A percentile compares a stretch with the other conserved stretches of the same genome.
Conservation (phyloP, 352 stramenopile genomes). For the Phytophthora pinifolia region DNA sequence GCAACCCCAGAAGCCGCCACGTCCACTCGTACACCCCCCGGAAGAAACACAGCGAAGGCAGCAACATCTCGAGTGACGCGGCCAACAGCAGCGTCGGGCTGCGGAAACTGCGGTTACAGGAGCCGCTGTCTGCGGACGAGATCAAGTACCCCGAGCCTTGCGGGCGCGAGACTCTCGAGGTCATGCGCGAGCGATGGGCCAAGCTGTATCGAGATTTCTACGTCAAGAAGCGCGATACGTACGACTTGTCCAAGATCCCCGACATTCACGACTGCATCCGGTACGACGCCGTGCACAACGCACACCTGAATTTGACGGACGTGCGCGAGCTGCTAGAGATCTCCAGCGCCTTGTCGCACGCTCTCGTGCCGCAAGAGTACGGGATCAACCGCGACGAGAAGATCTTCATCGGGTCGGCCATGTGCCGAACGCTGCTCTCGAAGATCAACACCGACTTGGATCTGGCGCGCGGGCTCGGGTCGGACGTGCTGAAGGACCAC, state of each 20-base stretch:
- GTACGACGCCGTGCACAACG: conserved; percentile 99
- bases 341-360: conserved; percentile 91
- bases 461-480: conserved; percentile 58
- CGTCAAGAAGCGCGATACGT: conserved; percentile 90
- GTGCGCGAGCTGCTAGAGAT: conserved; percentile 94
- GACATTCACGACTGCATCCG: conserved; percentile 99
- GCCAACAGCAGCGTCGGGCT: conserved; percentile 37
- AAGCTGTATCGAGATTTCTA: conserved; percentile 97
- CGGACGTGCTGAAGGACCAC: conserved; percentile 49
- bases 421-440: conserved; percentile 87
- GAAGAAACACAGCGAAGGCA: conserved; percentile 37
- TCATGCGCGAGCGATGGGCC: conserved; percentile 90
- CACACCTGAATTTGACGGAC: conserved; percentile 92
- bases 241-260: conserved; percentile 97
- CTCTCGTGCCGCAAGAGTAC: conserved; percentile 87
- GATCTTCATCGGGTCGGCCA: conserved; percentile 83
- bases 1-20: conserved; percentile 45
- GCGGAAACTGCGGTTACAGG: conserved; percentile 25
- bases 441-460: conserved; percentile 90
- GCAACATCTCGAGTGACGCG: conserved; percentile 36
- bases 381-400: conserved; percentile 89
- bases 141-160: conserved; percentile 79
- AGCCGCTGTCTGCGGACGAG: conserved; percentile 50
- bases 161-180: conserved; percentile 79
- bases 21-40: conserved; percentile 54